A percentile compares a stretch with the other conserved stretches of the same genome.
Evolutionary conservation across 441 rosid species (phyloP).

Genomic region (Syzygium malaccense): DNA sequence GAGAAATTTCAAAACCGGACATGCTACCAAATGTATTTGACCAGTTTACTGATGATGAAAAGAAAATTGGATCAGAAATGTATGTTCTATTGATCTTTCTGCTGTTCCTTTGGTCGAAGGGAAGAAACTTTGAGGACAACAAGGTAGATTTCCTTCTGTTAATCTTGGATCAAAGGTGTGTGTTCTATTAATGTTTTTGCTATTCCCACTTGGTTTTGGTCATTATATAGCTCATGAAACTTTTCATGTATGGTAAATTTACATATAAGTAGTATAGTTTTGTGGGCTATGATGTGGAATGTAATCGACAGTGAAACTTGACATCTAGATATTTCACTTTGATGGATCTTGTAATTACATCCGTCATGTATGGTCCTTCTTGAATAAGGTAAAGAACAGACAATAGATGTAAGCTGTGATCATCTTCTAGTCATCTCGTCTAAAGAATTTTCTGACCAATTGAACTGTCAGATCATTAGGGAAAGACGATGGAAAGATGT

Average conservation of each 20-base stretch:
- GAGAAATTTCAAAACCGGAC: background rate
- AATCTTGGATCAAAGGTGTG: background rate
- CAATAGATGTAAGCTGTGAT: background rate
- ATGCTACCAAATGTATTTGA: background rate
- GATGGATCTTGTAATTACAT: background rate
- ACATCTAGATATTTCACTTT: background rate
- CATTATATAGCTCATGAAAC: background rate
- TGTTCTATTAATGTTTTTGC: background rate
- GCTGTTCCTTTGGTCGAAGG: too few species aligned
- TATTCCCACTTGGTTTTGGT: background rate
- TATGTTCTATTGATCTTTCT: background rate
- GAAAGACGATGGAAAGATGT: constrained; percentile 97
- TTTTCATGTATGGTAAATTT: background rate
- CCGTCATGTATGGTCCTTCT: background rate
- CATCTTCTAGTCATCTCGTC: background rate
- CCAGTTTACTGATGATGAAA: background rate
- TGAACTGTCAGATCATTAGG: constrained; percentile 52
- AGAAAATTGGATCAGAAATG: background rate
- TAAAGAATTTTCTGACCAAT: background rate
- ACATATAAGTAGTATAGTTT: background rate
- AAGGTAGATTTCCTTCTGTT: background rate
- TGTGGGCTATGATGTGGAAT: background rate
- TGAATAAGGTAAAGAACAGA: background rate
- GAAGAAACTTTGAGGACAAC: background rate
- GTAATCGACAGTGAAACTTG: background rate